Evolutionary conservation across 345 rosid species (phyloP).

Genomic region (Bruguiera parviflora): DNA sequence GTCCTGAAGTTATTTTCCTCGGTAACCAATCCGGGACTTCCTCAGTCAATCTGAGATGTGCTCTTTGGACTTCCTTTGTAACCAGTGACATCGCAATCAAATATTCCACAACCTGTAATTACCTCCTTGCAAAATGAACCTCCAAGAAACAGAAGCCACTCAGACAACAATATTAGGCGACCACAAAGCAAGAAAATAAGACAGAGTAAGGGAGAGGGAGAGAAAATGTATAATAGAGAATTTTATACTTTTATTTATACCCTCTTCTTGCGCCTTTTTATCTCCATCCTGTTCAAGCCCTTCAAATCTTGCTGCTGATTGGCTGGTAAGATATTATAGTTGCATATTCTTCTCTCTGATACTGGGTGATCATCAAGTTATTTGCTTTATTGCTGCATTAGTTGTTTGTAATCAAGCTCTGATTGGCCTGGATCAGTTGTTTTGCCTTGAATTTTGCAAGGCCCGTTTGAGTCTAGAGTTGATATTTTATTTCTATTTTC

Average conservation of each 20-base stretch:
- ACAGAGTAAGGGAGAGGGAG: too few relatives aligned
- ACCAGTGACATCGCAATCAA: too few relatives aligned
- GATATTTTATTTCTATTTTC: neutral
- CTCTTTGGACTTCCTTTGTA: too few relatives aligned
- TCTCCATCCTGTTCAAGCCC: neutral
- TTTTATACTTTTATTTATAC: neutral
- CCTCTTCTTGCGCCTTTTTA: neutral
- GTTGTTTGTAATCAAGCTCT: neutral
- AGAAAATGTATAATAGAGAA: neutral
- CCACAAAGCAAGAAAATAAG: neutral
- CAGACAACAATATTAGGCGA: too few relatives aligned
- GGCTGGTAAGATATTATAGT: neutral
- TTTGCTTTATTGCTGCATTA: neutral
- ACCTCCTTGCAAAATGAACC: neutral
- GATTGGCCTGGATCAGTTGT: conserved; percentile 5
- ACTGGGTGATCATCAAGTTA: neutral
- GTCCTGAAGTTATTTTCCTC: too few relatives aligned
- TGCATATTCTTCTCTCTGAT: neutral
- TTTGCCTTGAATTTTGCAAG: neutral
- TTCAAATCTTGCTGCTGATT: neutral
- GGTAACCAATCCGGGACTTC: too few relatives aligned
- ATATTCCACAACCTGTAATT: too few relatives aligned
- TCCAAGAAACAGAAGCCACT: too few relatives aligned
- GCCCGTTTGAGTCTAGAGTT: neutral
- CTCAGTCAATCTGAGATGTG: too few relatives aligned